Evolutionary conservation across 352 stramenopile species (phyloP).

Genomic region (Achlya hypogyna): DNA sequence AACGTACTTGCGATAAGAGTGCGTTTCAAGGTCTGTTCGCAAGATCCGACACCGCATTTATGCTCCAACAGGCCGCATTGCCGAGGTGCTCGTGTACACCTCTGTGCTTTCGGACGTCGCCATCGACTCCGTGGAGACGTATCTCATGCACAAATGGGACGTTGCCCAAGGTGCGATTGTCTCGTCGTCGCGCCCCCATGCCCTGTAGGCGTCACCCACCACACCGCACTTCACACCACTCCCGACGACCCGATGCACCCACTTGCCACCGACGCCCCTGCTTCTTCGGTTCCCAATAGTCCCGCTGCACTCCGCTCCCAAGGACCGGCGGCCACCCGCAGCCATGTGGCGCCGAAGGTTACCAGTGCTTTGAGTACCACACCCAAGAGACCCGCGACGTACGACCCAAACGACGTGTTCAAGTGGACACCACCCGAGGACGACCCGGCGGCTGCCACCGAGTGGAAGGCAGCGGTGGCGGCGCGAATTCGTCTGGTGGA

Average conservation of each 20-base stretch:
- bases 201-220: too few species aligned
- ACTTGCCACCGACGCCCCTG: too few species aligned
- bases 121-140: neutral
- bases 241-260: too few species aligned
- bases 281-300: too few species aligned
- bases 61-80: neutral
- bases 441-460: neutral
- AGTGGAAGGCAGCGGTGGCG: neutral
- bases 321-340: too few species aligned
- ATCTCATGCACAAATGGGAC: neutral
- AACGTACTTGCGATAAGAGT: neutral
- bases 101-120: neutral
- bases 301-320: too few species aligned
- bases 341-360: too few species aligned
- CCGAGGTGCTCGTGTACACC: neutral
- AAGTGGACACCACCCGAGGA: neutral
- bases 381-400: neutral
- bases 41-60: neutral
- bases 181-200: too few species aligned
- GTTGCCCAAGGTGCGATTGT: neutral
- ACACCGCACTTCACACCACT: too few species aligned
- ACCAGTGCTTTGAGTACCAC: too few species aligned
- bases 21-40: slow-evolving; percentile 3
- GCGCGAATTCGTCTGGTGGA: neutral
- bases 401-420: slow-evolving; percentile 11